A percentile compares a stretch with the other conserved stretches of the same genome.
phyloP scores from a whole-genome alignment of 116 monocot genomes.

The Phalaenopsis hybrid region DNA sequence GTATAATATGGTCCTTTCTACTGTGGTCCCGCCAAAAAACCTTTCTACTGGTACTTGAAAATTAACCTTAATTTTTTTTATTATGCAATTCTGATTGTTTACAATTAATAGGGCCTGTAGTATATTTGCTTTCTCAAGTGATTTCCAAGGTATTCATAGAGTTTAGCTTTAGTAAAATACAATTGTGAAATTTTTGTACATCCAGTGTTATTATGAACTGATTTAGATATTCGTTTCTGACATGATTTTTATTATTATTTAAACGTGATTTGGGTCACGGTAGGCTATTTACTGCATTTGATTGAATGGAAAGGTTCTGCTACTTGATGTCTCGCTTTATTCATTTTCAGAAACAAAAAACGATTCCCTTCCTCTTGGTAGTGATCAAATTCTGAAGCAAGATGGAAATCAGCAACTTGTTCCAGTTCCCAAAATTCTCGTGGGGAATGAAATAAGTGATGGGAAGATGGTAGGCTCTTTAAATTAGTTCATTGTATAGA shows the following conservation, averaged over 20 bases:
- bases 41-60: too few species aligned
- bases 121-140: not conserved
- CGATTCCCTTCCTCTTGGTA: constrained; percentile 14
- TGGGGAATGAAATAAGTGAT: constrained; percentile 36
- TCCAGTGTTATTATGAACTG: not conserved
- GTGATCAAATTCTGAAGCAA: constrained; percentile 17
- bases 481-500: not conserved
- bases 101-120: too few species aligned
- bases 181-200: not conserved
- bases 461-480: constrained; percentile 43
- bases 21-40: too few species aligned
- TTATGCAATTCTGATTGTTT: too few species aligned
- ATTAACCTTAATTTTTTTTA: too few species aligned
- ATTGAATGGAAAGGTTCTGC: not conserved
- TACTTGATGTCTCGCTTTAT: not conserved
- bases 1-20: too few species aligned
- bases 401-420: constrained; percentile 13
- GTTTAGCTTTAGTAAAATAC: not conserved
- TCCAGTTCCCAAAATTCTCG: constrained; percentile 29
- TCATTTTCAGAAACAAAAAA: constrained; percentile 13
- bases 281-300: not conserved
- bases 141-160: not conserved
- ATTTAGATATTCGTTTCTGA: not conserved
- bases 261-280: not conserved
- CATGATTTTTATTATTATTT: not conserved